Evolutionary conservation across 2,329 filamentous ascomycete genomes (phyloP).

Genomic region (Catunica adiposa): DNA sequence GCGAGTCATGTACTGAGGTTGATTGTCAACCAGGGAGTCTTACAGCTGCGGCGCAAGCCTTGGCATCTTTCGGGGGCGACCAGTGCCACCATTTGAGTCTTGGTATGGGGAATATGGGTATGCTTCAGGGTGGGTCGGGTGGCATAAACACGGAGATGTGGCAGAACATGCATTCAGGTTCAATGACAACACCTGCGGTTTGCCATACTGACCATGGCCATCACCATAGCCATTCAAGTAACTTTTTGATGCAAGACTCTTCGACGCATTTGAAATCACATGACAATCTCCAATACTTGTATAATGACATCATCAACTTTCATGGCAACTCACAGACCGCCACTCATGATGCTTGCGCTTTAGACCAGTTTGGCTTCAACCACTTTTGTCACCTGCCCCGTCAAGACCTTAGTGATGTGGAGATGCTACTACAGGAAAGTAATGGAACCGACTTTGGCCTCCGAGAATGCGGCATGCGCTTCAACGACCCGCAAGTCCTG

Average conservation of each 20-base stretch:
- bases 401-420: conserved; percentile 14
- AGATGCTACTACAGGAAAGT: conserved; percentile 9
- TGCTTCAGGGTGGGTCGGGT: background rate
- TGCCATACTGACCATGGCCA: background rate
- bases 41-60: conserved; percentile 20
- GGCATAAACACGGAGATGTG: background rate
- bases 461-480: conserved; percentile 14
- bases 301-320: conserved; percentile 10
- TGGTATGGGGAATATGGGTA: conserved; percentile 3
- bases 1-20: conserved; percentile 11
- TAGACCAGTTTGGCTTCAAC: conserved; percentile 10
- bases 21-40: conserved; percentile 13
- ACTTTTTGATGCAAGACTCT: background rate
- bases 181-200: background rate
- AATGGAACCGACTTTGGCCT: conserved; percentile 6
- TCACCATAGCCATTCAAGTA: background rate
- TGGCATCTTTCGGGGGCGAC: conserved; percentile 19
- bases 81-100: background rate
- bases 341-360: conserved; percentile 13
- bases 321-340: conserved; percentile 13
- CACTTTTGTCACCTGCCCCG: conserved; percentile 16
- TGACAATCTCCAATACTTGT: conserved; percentile 5
- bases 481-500: conserved; percentile 13
- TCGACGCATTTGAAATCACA: background rate
- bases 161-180: background rate